Percentiles rank a stretch among this genome's conserved stretches.
These are phyloP conservation scores for Fusarium nodosum DNA, from an alignment of 2,329 filamentous ascomycete genomes.

Conservation along the genomic window DNA sequence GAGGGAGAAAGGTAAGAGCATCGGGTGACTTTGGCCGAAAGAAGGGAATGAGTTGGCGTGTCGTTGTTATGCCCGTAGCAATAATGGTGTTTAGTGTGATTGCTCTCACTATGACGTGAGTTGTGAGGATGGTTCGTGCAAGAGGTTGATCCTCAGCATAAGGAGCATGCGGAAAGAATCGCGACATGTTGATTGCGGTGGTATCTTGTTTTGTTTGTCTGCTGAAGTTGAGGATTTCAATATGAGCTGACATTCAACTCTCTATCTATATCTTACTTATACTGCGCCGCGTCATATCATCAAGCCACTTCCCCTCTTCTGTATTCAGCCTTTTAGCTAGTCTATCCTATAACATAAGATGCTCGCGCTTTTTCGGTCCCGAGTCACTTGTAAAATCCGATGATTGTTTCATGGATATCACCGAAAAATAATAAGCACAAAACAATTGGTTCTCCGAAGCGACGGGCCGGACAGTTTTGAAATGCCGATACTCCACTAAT, in stretches of 20 bases:
- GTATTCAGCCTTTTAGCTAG: slow-evolving; percentile 16
- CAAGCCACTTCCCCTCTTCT: slow-evolving; percentile 30
- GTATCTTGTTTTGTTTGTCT: slow-evolving; percentile 1
- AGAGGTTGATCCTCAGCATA: slow-evolving; percentile 75
- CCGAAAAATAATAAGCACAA: slow-evolving; percentile 39
- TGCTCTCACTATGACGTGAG: slow-evolving; percentile 70
- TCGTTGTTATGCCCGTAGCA: slow-evolving; percentile 57
- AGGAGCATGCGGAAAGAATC: slow-evolving; percentile 66
- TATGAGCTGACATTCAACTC: slow-evolving; percentile 5
- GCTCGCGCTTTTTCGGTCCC: slow-evolving; percentile 23
- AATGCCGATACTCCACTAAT: slow-evolving; percentile 34
- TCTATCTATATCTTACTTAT: slow-evolving; percentile 19
- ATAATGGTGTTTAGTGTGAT: slow-evolving; percentile 67
- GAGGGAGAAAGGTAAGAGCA: slow-evolving; percentile 50
- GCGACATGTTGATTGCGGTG: slow-evolving; percentile 61
- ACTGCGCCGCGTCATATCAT: slow-evolving; percentile 34
- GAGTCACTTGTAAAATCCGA: neutral
- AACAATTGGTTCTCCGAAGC: slow-evolving; percentile 36
- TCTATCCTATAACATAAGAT: neutral
- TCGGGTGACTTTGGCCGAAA: slow-evolving; percentile 50
- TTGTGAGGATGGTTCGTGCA: slow-evolving; percentile 66
- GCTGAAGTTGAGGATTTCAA: neutral
- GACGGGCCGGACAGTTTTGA: slow-evolving; percentile 32
- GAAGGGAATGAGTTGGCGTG: slow-evolving; percentile 50
- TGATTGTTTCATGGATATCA: slow-evolving; percentile 18